Evolutionary conservation across 768 basidiomycete species (phyloP), one percentile per base, ranked within the genome.

Genomic region (Lactarius akahatsu): DNA sequence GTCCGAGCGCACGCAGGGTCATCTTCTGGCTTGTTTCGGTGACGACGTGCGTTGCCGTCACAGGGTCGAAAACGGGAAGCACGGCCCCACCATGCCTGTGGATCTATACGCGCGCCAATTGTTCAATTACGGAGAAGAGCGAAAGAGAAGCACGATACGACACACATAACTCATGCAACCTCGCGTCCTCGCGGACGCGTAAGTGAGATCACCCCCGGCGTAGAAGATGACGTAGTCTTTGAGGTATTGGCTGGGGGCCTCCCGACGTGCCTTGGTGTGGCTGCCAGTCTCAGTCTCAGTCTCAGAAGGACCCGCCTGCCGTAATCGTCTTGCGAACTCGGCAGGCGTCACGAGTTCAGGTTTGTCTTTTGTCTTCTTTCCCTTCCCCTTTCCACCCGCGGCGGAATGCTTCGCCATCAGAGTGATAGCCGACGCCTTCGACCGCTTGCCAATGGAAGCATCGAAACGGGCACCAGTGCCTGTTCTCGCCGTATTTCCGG

Each of bases 31-130:
- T 62, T 59, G 47, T 68, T 59, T 85, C 85, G 8, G 85, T 85
- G 38, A 92, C 79, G 61, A 93, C 86, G 71, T 91, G 88, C 4
- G 91, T 91, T 34, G 88, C 83, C 9, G 74, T 67, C 5, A 71
- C 67, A 3, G 84, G 77, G 68, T 92, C 86, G 71, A 83, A 92
- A 41, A 71, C 77, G 2, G 88, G 81, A 45, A 84, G 75, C 30
- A 92, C 77, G 26, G 80, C 83, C 54, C 84, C 91, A 13, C 91
- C 91, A 68, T 84, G 77, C 66, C 78, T 79, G 52, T 86, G 78
- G 47, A 93, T 83, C 91, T 92, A 92, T 83, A 91, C 92, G 68
- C n/a, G 34, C 36, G 23, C 36, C 38, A 32, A 40, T 32, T 10
- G 30, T 32, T 40, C 16, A 30, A 9, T 38, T 41, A 57, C 28